Evolutionary conservation across 345 rosid species (phyloP), one percentile per base, ranked within the genome.

Genomic region (Citrus inodora): DNA sequence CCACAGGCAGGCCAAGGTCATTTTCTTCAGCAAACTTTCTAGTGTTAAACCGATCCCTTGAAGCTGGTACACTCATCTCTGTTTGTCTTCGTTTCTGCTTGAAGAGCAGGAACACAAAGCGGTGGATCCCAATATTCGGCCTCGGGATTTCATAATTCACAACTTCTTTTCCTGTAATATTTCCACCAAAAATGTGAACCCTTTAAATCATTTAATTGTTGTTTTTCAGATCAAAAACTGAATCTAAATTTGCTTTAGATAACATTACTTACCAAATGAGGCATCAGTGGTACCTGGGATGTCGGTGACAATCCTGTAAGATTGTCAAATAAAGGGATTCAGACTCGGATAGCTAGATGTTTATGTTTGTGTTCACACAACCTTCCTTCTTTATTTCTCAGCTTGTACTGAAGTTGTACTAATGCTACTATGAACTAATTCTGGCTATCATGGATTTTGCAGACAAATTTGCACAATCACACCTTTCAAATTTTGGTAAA

Each of bases 251-350:
- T 24, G 6, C 11, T 25, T 25, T 56, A 28, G 67, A 28, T 13
- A 9, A 55, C 28, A 27, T 14, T 75, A 73, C 87, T 85, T 92
- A 91, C 99, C 99, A 76, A 95, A 95, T 62, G 98, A 81, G 37
- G 83, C 97, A 81, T 95, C 97, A 48, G 99, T 95, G 64, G 98
- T 93, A 74, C 99, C 99, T 5, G 99, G 99, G 76, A 95, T 95
- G 85, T 95, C 98, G 8, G 98, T 93, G 76, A 95, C 98, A 27
- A 93, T 81, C 98, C 99, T 93, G 89, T 22, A 71, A 76, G 33
- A 70, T 73, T 48, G 46, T 81, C 80, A 89, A 81, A 71, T 58
- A 79, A 68, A 69, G 56, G 5, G 16, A 24, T 40, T 58, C 13
- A 74, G 27, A 56, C 16, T 53, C n/a, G 25, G 64, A 35, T 72